phyloP scores from a whole-genome alignment of 345 rosid genomes.

The Brassica rapa region DNA sequence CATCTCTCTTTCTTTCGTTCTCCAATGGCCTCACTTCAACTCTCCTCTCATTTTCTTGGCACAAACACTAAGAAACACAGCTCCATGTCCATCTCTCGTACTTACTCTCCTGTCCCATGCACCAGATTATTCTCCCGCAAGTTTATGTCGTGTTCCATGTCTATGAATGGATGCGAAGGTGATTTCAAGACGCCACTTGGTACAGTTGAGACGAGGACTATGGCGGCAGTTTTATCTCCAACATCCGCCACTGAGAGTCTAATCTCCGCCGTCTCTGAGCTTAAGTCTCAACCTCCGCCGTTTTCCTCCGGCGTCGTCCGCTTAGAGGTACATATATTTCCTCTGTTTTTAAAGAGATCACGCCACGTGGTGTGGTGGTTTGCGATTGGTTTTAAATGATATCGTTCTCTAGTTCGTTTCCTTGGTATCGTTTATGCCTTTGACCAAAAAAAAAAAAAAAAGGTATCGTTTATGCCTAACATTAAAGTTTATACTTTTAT shows the following conservation, averaged over 20 bases:
- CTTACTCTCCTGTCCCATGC: conserved; percentile 5
- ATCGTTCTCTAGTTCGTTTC: neutral
- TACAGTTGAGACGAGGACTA: conserved; percentile 52
- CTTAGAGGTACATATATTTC: conserved; percentile 53
- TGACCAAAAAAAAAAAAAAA: too few relatives aligned
- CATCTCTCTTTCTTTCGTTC: too few relatives aligned
- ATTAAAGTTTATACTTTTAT: neutral
- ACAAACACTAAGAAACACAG: conserved; percentile 21
- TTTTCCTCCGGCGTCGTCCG: conserved; percentile 73
- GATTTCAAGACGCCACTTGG: conserved; percentile 55
- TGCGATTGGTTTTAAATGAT: conserved; percentile 12
- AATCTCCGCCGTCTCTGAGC: conserved; percentile 49
- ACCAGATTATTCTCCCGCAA: conserved; percentile 30
- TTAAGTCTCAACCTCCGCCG: conserved; percentile 60
- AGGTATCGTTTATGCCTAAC: neutral
- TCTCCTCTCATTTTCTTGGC: conserved; percentile 31
- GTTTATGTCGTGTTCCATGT: conserved; percentile 41
- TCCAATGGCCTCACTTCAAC: conserved; percentile 36
- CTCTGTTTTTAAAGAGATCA: neutral
- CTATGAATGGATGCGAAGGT: conserved; percentile 81
- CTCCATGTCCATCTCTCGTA: conserved; percentile 22
- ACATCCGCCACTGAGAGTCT: conserved; percentile 59
- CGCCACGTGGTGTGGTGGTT: conserved; percentile 61
- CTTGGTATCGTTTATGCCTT: neutral
- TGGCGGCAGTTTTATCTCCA: conserved; percentile 52